Evolutionary conservation across 495 filamentous ascomycete species (phyloP).

Genomic region (Penicillium subrubescens): DNA sequence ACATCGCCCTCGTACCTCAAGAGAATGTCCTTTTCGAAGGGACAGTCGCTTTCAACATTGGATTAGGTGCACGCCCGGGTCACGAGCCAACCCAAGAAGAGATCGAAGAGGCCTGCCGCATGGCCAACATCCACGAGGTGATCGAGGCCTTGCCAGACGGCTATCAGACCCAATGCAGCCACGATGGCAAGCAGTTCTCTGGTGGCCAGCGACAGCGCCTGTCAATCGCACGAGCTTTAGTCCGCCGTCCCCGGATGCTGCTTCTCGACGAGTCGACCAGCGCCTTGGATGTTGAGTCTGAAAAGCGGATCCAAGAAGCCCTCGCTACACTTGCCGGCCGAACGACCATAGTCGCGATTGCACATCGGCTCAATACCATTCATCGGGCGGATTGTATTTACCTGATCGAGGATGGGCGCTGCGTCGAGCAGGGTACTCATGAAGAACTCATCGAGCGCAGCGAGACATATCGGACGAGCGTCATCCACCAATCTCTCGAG

Average conservation of each 20-base stretch:
- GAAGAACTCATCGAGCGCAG: slow-evolving; percentile 61
- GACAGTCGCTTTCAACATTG: slow-evolving; percentile 55
- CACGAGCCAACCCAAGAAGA: slow-evolving; percentile 49
- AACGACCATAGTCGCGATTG: slow-evolving; percentile 76
- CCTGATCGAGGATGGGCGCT: slow-evolving; percentile 65
- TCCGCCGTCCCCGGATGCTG: slow-evolving; percentile 66
- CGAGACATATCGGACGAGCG: slow-evolving; percentile 61
- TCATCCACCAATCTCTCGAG: slow-evolving; percentile 39
- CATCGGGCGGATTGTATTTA: slow-evolving; percentile 74
- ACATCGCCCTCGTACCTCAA: slow-evolving; percentile 56
- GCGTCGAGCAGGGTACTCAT: slow-evolving; percentile 71
- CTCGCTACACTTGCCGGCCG: slow-evolving; percentile 64
- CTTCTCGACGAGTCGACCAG: slow-evolving; percentile 78
- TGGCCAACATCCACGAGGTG: slow-evolving; percentile 61
- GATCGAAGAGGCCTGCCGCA: slow-evolving; percentile 56
- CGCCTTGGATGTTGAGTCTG: slow-evolving; percentile 69
- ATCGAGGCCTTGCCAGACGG: slow-evolving; percentile 58
- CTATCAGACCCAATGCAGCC: slow-evolving; percentile 65
- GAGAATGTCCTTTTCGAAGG: slow-evolving; percentile 57
- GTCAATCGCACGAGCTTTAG: slow-evolving; percentile 72
- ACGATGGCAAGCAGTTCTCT: slow-evolving; percentile 62
- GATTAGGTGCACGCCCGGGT: slow-evolving; percentile 48
- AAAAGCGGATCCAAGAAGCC: slow-evolving; percentile 68
- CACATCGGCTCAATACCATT: slow-evolving; percentile 76
- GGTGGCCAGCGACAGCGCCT: slow-evolving; percentile 78